Percentiles rank a stretch among this genome's conserved stretches.
Conservation (phyloP, 768 basidiomycete species). For the Mycena kentingensis region DNA sequence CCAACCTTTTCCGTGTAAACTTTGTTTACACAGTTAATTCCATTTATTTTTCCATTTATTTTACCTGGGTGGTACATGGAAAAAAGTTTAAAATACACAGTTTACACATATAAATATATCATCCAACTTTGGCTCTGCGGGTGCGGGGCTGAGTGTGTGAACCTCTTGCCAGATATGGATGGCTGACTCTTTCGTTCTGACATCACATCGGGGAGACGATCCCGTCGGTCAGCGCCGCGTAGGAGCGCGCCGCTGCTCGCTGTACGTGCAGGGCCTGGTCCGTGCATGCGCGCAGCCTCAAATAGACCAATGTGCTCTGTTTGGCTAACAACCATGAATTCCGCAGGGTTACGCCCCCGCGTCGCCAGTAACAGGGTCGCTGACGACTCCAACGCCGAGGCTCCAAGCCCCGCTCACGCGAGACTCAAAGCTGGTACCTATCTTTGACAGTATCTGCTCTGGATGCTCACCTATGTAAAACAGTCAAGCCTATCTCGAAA, state of each 20-base stretch:
- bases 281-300: not conserved
- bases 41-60: not conserved
- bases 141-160: not conserved
- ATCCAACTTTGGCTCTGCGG: not conserved
- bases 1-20: conserved; percentile 1
- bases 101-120: not conserved
- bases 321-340: not conserved
- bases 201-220: too few relatives aligned
- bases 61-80: not conserved
- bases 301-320: not conserved
- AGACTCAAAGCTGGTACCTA: not conserved
- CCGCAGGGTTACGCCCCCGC: not conserved
- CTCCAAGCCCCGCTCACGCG: not conserved
- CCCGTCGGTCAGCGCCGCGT: too few relatives aligned
- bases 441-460: not conserved
- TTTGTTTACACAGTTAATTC: not conserved
- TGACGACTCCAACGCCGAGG: not conserved
- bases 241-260: too few relatives aligned
- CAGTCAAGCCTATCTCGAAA: not conserved
- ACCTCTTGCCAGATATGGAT: not conserved
- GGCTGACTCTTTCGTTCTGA: too few relatives aligned
- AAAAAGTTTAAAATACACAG: too few relatives aligned
- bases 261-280: not conserved
- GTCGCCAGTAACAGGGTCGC: not conserved
- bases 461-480: too few relatives aligned